phyloP scores from a whole-genome alignment of 2,329 filamentous ascomycete species.

The Domatiomyces globalis region DNA sequence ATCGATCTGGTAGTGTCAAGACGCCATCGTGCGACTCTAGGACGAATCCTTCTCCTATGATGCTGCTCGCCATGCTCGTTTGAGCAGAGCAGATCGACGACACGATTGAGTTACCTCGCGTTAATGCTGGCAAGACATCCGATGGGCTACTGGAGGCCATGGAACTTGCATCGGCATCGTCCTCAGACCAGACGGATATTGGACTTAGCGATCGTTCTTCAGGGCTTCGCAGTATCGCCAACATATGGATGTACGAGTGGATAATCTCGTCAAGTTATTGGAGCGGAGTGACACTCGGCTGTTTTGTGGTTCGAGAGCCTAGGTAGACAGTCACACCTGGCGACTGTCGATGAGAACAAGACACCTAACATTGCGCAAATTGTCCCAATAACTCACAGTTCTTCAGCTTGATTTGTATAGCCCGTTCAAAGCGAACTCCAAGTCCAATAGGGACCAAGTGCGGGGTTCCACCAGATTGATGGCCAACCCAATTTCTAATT shows the following conservation, averaged over 20 bases:
- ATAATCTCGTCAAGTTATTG: not conserved
- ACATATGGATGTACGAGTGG: not conserved
- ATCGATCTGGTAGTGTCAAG: conserved; percentile 13
- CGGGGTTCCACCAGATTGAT: not conserved
- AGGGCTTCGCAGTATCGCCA: not conserved
- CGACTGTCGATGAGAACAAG: not conserved
- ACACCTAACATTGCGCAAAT: not conserved
- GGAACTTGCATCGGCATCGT: conserved; percentile 5
- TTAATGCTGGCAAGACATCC: conserved; percentile 16
- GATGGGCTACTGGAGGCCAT: conserved; percentile 9
- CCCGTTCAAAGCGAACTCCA: not conserved
- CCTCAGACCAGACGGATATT: conserved; percentile 1
- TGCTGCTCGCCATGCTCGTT: conserved; percentile 15
- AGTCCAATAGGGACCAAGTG: not conserved
- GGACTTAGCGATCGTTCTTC: not conserved
- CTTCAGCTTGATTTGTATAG: not conserved
- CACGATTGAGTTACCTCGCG: conserved; percentile 14
- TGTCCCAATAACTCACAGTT: not conserved
- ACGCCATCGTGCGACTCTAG: conserved; percentile 15
- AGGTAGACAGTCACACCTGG: not conserved
- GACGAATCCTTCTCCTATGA: conserved; percentile 14
- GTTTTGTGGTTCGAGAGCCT: not conserved
- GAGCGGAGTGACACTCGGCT: too few species aligned
- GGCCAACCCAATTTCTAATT: not conserved
- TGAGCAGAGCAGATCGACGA: conserved; percentile 13